Evolutionary conservation across 495 filamentous ascomycete species (phyloP).

Genomic region (Filosporella fistucella): DNA sequence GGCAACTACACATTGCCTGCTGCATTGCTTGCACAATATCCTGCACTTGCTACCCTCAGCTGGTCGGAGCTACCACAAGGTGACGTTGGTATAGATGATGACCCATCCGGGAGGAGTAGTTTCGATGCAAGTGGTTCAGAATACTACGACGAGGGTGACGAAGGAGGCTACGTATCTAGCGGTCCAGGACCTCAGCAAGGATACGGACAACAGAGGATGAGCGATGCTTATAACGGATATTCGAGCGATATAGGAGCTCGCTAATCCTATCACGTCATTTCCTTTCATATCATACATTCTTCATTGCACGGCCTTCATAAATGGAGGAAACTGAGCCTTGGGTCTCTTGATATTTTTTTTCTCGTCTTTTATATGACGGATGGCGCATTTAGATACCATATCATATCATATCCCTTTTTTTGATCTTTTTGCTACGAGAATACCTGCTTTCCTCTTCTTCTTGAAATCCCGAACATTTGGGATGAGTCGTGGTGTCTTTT

Average conservation of each 20-base stretch:
- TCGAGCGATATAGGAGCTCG: slow-evolving; percentile 45
- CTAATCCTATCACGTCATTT: no score
- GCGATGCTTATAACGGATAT: slow-evolving; percentile 39
- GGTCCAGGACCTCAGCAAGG: slow-evolving; percentile 37
- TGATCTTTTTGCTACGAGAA: no score
- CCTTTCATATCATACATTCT: no score
- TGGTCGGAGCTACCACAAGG: slow-evolving; percentile 26
- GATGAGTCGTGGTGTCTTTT: no score
- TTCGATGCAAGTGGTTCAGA: slow-evolving; percentile 82
- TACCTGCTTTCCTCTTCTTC: no score
- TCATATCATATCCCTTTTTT: no score
- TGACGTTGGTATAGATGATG: slow-evolving; percentile 39
- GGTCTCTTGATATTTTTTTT: no score
- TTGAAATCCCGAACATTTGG: no score
- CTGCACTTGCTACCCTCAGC: slow-evolving; percentile 55
- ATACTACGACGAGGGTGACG: slow-evolving; percentile 54
- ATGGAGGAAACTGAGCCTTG: no score
- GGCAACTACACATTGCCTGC: slow-evolving; percentile 73
- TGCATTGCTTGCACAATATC: slow-evolving; percentile 86
- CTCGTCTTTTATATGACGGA: no score
- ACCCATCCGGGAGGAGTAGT: slow-evolving; percentile 76
- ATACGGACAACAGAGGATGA: slow-evolving; percentile 30
- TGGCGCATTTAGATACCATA: no score
- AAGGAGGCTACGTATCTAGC: slow-evolving; percentile 52
- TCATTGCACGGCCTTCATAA: no score